Evolutionary conservation across 495 filamentous ascomycete species (phyloP).

Genomic region (Beverwykella pulmonaria): DNA sequence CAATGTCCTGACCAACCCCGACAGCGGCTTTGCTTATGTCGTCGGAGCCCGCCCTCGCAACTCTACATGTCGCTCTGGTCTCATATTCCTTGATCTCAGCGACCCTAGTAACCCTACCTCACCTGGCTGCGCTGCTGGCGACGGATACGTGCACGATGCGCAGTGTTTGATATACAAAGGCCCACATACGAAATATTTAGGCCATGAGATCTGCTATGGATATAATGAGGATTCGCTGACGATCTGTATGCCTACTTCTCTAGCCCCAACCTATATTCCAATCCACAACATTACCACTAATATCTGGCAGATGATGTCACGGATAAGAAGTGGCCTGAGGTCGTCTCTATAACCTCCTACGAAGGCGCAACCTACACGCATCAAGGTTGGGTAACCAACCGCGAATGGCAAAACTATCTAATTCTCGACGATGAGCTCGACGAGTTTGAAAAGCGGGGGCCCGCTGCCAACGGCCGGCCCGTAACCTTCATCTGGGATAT

Average conservation of each 20-base stretch:
- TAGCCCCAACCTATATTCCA: background rate
- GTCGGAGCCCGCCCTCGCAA: slow-evolving; percentile 54
- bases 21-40: slow-evolving; percentile 55
- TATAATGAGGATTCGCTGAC: slow-evolving; percentile 57
- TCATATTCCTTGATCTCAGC: slow-evolving; percentile 57
- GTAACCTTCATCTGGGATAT: slow-evolving; percentile 44
- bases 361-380: slow-evolving; percentile 62
- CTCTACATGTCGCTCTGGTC: slow-evolving; percentile 52
- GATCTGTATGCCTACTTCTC: slow-evolving; percentile 29
- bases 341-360: slow-evolving; percentile 61
- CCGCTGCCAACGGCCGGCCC: slow-evolving; percentile 29
- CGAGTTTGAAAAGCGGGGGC: slow-evolving; percentile 52
- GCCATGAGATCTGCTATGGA: slow-evolving; percentile 61
- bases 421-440: slow-evolving; percentile 65
- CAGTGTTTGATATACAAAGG: slow-evolving; percentile 63
- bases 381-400: slow-evolving; percentile 63
- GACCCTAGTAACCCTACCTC: slow-evolving; percentile 51
- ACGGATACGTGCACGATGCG: slow-evolving; percentile 65
- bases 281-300: too few species aligned
- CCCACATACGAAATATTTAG: slow-evolving; percentile 55
- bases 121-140: slow-evolving; percentile 55
- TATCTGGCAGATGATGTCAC: slow-evolving; percentile 53
- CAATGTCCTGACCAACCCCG: slow-evolving; percentile 51
- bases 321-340: slow-evolving; percentile 50
- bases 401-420: slow-evolving; percentile 55